These are phyloP conservation scores for Blastobotrys buckinghamii DNA, from an alignment of 1,139 yeast genomes.

Conservation along the genomic window DNA sequence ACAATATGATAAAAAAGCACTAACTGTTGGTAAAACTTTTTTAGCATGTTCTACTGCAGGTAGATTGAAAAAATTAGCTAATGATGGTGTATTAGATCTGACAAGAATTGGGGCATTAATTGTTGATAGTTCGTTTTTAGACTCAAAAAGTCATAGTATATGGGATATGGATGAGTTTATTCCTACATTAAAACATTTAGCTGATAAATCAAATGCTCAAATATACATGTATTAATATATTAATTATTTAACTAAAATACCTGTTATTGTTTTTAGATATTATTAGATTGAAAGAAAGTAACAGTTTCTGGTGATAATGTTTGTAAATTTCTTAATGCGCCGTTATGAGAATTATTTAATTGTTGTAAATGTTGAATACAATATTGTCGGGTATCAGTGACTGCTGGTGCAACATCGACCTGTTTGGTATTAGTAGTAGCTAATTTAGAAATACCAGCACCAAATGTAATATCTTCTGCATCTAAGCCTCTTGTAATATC, in stretches of 20 bases:
- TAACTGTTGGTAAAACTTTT: slow-evolving; percentile 47
- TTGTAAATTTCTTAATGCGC: slow-evolving; percentile 27
- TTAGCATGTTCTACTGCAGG: slow-evolving; percentile 66
- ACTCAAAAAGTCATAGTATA: slow-evolving; percentile 54
- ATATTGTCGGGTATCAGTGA: slow-evolving; percentile 37
- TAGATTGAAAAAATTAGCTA: slow-evolving; percentile 45
- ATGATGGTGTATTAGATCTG: slow-evolving; percentile 35
- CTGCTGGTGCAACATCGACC: slow-evolving; percentile 61
- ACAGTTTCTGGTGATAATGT: slow-evolving; percentile 38
- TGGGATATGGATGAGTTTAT: slow-evolving; percentile 46
- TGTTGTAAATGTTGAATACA: slow-evolving; percentile 34
- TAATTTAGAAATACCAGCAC: slow-evolving; percentile 74
- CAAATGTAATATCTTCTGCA: slow-evolving; percentile 67
- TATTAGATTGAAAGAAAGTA: slow-evolving; percentile 30
- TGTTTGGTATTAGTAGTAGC: slow-evolving; percentile 54
- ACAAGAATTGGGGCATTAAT: slow-evolving; percentile 41
- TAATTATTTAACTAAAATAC: not conserved
- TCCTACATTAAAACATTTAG: slow-evolving; percentile 24
- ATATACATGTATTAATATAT: slow-evolving; percentile 28
- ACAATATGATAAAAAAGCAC: slow-evolving; percentile 49
- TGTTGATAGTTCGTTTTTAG: slow-evolving; percentile 60
- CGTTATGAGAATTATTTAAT: slow-evolving; percentile 27
- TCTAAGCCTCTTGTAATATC: slow-evolving; percentile 38
- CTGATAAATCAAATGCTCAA: slow-evolving; percentile 18
- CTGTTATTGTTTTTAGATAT: slow-evolving; percentile 19